phyloP scores from a whole-genome alignment of 108 stramenopile genomes.

The Nannochloropsis gaditana region DNA sequence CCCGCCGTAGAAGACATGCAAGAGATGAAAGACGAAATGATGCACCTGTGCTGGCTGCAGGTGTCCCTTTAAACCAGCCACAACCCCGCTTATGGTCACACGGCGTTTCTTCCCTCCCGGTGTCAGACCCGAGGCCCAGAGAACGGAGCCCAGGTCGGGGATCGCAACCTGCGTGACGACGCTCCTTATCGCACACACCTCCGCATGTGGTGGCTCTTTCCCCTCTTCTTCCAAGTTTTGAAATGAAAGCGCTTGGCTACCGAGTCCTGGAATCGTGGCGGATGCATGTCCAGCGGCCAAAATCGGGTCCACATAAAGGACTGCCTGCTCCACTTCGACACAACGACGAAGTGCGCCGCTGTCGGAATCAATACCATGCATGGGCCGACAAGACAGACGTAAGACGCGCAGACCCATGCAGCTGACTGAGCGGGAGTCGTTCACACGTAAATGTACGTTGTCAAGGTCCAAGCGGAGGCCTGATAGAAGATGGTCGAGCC shows the following conservation, averaged over 20 bases:
- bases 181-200: background rate
- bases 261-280: too few species aligned
- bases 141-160: background rate
- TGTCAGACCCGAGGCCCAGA: background rate
- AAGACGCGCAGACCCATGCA: background rate
- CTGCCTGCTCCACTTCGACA: background rate
- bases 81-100: background rate
- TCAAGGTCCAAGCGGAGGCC: background rate
- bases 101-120: background rate
- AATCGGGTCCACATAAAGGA: background rate
- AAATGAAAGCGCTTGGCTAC: background rate
- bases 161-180: background rate
- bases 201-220: background rate
- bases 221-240: background rate
- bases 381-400: background rate
- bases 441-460: background rate
- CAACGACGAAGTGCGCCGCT: background rate
- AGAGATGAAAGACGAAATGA: conserved; percentile 20
- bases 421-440: background rate
- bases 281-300: background rate
- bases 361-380: background rate
- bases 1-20: conserved; percentile 12
- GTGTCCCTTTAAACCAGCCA: background rate
- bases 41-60: background rate
- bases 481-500: background rate